These are phyloP conservation scores for Ministeria vibrans DNA, from an alignment of 78 protist genomes.

Conservation along the genomic window DNA sequence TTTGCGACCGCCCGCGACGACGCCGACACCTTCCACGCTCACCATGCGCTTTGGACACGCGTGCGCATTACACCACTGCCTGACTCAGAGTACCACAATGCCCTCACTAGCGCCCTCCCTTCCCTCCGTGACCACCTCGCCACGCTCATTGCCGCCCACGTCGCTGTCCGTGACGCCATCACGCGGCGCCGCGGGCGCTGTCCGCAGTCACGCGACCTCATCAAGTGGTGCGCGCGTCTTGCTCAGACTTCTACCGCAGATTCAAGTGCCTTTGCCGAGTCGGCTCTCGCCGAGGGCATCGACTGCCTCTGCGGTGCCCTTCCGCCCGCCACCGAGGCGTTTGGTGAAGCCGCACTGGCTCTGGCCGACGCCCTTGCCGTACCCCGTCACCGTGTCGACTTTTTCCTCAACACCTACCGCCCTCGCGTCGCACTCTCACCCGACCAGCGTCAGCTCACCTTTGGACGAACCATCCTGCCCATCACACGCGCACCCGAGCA, in stretches of 20 bases:
- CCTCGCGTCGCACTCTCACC: not conserved
- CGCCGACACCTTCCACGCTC: not conserved
- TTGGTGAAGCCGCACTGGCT: not conserved
- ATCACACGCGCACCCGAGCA: not conserved
- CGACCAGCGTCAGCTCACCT: not conserved
- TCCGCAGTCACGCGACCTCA: conserved; percentile 58
- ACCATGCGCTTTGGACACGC: not conserved
- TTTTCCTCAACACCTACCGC: not conserved
- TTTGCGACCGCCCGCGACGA: conserved; percentile 64
- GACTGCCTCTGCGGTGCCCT: not conserved
- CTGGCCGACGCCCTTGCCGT: not conserved
- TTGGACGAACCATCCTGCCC: not conserved
- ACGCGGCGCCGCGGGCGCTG: conserved; percentile 32
- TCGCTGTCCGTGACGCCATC: conserved; percentile 44
- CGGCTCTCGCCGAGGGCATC: not conserved
- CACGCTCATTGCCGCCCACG: not conserved
- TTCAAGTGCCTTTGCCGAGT: not conserved
- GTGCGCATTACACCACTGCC: not conserved
- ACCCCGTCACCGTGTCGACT: not conserved
- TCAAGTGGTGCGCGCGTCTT: conserved; percentile 67
- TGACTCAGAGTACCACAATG: not conserved
- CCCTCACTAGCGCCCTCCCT: not conserved
- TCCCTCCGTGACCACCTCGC: not conserved
- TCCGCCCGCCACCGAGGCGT: not conserved
- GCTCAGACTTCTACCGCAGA: no score